Evolutionary conservation across 148 eudicot species (phyloP), one percentile per base, ranked within the genome.

Genomic region (Gaultheria prostrata): DNA sequence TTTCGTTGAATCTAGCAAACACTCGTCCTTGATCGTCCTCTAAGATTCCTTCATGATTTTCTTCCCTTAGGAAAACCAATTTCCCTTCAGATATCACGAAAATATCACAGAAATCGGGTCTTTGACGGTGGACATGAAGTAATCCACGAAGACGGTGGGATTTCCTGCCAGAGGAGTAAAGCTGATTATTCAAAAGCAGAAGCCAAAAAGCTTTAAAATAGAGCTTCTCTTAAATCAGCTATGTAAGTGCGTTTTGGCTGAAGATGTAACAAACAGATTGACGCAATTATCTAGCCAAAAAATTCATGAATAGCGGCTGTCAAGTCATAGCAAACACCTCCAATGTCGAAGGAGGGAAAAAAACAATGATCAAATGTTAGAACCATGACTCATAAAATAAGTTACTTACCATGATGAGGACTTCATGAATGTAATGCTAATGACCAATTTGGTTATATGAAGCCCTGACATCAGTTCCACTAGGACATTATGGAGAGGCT

Each of bases 51-150:
- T 91, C 91, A 33, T 92, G 83, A 61, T 87, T 86, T 82, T 85
- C 92, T 65, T 91, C 93, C 81, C 89, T 89, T 15, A 90, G n/a
- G 33, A 86, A 82, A 56, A 92, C 89, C 83, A 89, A 82, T 86
- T 91, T 89, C 35, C 98, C 97, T 61, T 87, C 87, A 82, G 86
- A 85, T 82, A 93, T 45, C 15, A 90, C 78, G 85, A 82, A 91
- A 49, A 95, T 53, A 59, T 92, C 89, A 79, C 98, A 95, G 71
- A 88, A 91, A 1, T 89, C 92, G 3, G 98, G 98, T 79, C 92
- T 95, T 49, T 90, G 81, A 51, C 88, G 76, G 49, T 88, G 85
- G 75, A 93, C 86, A 70, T 88, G 86, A 28, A 88, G 89, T 46
- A 90, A 85, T 74, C 89, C 91, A 39, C 83, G 89, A 20, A 89